Evolutionary conservation across 495 filamentous ascomycete species (phyloP).

Genomic region (Daldinia caldariorum): DNA sequence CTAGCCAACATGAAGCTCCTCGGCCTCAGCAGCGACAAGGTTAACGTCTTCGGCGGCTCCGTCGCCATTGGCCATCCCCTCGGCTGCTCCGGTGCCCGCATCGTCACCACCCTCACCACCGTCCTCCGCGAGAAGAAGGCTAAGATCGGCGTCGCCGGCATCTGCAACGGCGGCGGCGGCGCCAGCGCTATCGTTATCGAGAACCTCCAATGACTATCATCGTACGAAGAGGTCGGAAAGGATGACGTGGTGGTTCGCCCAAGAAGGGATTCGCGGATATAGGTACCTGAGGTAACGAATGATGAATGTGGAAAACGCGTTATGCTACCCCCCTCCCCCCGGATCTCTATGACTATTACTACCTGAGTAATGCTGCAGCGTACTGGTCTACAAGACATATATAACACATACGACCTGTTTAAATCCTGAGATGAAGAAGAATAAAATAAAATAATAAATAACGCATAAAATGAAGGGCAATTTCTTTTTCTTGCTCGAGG

Average conservation of each 20-base stretch:
- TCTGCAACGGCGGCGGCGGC: slow-evolving; percentile 98
- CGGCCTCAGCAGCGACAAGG: slow-evolving; percentile 78
- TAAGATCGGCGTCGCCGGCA: slow-evolving; percentile 92
- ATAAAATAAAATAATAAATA: neutral
- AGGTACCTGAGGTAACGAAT: too few relatives aligned
- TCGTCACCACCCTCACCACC: slow-evolving; percentile 88
- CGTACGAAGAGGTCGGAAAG: neutral
- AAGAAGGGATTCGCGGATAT: slow-evolving; percentile 36
- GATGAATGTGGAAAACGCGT: neutral
- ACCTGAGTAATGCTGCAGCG: neutral
- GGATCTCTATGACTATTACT: neutral
- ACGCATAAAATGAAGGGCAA: neutral
- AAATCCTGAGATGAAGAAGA: neutral
- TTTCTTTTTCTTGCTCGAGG: slow-evolving; percentile 1
- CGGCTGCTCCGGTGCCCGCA: slow-evolving; percentile 91
- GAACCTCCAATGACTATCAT: slow-evolving; percentile 59
- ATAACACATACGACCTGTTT: neutral
- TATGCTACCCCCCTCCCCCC: too few relatives aligned
- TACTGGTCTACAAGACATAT: neutral
- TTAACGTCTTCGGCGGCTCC: slow-evolving; percentile 94
- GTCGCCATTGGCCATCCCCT: slow-evolving; percentile 96
- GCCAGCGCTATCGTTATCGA: slow-evolving; percentile 92
- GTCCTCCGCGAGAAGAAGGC: slow-evolving; percentile 89
- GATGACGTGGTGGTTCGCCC: neutral
- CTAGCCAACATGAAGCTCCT: slow-evolving; percentile 95